Base-by-base conservation (phyloP, 805 yeast genomes). In the Candida pseudoglaebosa region DNA sequence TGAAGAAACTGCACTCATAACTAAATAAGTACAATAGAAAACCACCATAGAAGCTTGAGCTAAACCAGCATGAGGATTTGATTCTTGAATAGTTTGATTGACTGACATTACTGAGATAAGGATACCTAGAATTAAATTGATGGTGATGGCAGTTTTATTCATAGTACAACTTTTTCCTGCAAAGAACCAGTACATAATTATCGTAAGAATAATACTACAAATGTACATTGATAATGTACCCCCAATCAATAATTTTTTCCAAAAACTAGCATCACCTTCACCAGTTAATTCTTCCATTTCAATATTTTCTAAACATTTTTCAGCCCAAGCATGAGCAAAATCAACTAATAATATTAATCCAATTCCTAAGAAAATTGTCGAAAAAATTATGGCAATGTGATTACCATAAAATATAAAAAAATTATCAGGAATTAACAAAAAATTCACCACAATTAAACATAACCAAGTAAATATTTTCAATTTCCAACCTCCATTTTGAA, bases 291-390 rank as follows among this genome's bases (percentile, higher is more conserved):
- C 79, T 41, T 84, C 91, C 51, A 82, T 80, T 56, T 93, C 98
- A 30, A 93, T 87, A 51, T 88, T 85, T 47, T 83, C 89, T 38
- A 93, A 73, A 59, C 99, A 93, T 5, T 84, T 85, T 53, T 93
- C 99, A 0, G 98, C 97, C 96, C 97, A 93, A 49, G 91, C 91
- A 61, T 93, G 98, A 3, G 99, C 98, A 71, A 88, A 93, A 61
- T 93, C 99, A 22, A 93, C 97, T 35, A 93, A 67, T 36, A 93
- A 69, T 10, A 95, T 84, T 41, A 93, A 73, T 1, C 99, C 99
- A 44, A 93, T 86, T 12, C 93, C 80, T 26, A 91, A 76, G 63
- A 93, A 93, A 4, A 89, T 54, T 2, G 91, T 84, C 32, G 96
- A 87, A 50, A 88, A 82, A 4, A 88, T 62, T 21, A 90, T 83